A percentile compares a stretch with the other conserved stretches of the same genome.
Evolutionary conservation across 768 basidiomycete species (phyloP).

Genomic region (Ephemerocybe angulata): DNA sequence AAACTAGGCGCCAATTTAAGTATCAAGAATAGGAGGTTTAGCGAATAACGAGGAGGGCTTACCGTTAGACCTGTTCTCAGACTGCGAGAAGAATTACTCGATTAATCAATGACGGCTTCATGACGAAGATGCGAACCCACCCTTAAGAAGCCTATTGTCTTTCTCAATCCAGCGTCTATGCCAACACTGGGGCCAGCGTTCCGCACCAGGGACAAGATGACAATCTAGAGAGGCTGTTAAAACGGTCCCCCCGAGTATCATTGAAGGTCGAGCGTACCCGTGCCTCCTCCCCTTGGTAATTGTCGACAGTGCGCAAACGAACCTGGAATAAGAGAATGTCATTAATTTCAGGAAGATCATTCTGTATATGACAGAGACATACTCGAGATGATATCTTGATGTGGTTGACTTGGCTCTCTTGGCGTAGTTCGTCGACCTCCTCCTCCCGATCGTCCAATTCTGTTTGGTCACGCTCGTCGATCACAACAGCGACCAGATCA

Average conservation of each 20-base stretch:
- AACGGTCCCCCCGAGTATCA: not conserved
- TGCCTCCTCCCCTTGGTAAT: constrained; percentile 74
- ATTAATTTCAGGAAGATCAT: not conserved
- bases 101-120: not conserved
- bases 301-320: constrained; percentile 70
- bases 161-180: constrained; percentile 29
- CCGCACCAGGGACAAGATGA: constrained; percentile 72
- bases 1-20: too few relatives aligned
- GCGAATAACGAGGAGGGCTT: not conserved
- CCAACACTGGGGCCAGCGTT: constrained; percentile 47
- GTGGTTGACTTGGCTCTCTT: constrained; percentile 34
- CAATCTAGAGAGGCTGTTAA: constrained; percentile 36
- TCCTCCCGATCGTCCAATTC: constrained; percentile 55
- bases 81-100: constrained; percentile 35
- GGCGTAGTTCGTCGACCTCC: constrained; percentile 22
- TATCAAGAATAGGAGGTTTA: constrained; percentile 8
- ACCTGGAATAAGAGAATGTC: constrained; percentile 39
- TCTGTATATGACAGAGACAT: constrained; percentile 13
- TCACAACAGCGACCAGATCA: constrained; percentile 52
- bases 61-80: constrained; percentile 54
- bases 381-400: constrained; percentile 54
- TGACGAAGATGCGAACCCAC: constrained; percentile 27
- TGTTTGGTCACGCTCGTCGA: constrained; percentile 67
- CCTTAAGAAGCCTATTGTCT: constrained; percentile 70
- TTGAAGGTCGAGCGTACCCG: constrained; percentile 32